phyloP scores from a whole-genome alignment of 768 basidiomycete species.

The Podaxis sp. region DNA sequence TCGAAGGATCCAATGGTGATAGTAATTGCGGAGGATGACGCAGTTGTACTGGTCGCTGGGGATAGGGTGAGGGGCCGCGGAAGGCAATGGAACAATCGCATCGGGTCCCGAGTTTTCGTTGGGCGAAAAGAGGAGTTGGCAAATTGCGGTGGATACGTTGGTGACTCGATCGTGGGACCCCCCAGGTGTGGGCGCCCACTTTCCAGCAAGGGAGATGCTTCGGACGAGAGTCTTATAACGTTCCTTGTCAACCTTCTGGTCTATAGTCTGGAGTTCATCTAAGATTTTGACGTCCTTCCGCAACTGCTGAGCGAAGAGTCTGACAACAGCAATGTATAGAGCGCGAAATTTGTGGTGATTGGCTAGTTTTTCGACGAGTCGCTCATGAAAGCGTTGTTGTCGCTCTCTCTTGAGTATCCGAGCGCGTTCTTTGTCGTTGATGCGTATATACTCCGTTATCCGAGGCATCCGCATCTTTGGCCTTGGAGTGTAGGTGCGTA shows the following conservation, averaged over 20 bases:
- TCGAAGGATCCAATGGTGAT: slow-evolving; percentile 58
- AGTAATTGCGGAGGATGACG: slow-evolving; percentile 51
- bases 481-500: slow-evolving; percentile 24
- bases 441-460: not conserved
- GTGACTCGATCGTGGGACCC: slow-evolving; percentile 62
- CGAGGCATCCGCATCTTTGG: not conserved
- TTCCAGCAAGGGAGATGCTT: slow-evolving; percentile 56
- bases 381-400: slow-evolving; percentile 17
- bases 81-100: slow-evolving; percentile 21
- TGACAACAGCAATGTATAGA: slow-evolving; percentile 61
- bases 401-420: slow-evolving; percentile 26
- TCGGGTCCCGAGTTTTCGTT: slow-evolving; percentile 28
- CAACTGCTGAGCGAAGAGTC: slow-evolving; percentile 61
- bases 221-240: slow-evolving; percentile 29
- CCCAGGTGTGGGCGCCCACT: slow-evolving; percentile 69
- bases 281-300: slow-evolving; percentile 45
- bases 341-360: slow-evolving; percentile 55
- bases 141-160: slow-evolving; percentile 65
- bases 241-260: slow-evolving; percentile 25
- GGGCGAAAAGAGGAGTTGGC: slow-evolving; percentile 46
- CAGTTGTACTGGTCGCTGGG: slow-evolving; percentile 30
- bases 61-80: not conserved
- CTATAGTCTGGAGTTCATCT: slow-evolving; percentile 32
- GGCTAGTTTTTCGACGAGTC: slow-evolving; percentile 38
- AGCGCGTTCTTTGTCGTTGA: not conserved